Conservation (phyloP, 2,329 filamentous ascomycete genomes). For the Ophiostoma australiae region DNA sequence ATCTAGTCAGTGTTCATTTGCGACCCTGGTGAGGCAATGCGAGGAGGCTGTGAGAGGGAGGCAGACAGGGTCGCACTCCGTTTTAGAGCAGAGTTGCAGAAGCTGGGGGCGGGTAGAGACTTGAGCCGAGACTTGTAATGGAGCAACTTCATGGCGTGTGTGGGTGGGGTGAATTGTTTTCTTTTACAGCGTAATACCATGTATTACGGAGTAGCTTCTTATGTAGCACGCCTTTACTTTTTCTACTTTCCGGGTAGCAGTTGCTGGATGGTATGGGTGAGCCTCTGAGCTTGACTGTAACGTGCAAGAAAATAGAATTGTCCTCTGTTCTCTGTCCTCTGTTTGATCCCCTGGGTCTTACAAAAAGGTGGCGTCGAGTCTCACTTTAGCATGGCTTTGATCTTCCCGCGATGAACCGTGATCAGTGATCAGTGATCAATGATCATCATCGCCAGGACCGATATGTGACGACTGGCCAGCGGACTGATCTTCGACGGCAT, state of each 20-base stretch:
- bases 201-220: background rate
- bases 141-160: conserved; percentile 4
- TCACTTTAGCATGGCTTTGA: conserved; percentile 10
- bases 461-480: background rate
- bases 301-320: background rate
- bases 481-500: background rate
- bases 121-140: conserved; percentile 9
- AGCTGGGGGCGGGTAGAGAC: conserved; percentile 9
- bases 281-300: conserved; percentile 8
- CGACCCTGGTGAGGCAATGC: background rate
- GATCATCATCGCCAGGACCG: background rate
- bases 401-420: background rate
- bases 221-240: background rate
- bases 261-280: background rate
- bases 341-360: too few species aligned
- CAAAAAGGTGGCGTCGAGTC: background rate
- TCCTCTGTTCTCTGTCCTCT: background rate
- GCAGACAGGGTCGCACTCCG: background rate
- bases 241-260: conserved; percentile 5
- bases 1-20: background rate
- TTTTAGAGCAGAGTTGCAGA: background rate
- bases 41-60: background rate
- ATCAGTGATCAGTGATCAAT: background rate
- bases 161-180: background rate
- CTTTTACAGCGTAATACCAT: background rate